Conservation (phyloP, 1,284 basidiomycete species). For the Ceratobasidium theobromae region DNA sequence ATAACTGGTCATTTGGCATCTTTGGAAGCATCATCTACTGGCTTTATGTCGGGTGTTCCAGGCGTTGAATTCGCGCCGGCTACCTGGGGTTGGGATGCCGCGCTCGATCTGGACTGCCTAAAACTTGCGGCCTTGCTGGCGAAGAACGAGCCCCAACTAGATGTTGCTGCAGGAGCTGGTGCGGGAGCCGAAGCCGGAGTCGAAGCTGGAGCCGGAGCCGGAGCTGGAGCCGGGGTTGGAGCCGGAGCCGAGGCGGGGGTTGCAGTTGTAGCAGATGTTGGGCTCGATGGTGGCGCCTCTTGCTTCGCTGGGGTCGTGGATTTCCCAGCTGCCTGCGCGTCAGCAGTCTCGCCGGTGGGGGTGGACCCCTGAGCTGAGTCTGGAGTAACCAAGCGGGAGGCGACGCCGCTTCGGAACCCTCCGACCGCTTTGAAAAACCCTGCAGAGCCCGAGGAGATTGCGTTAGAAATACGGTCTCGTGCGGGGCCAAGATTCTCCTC, state of each 20-base stretch:
- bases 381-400: slow-evolving; percentile 34
- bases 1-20: background rate
- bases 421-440: slow-evolving; percentile 85
- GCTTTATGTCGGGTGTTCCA: slow-evolving; percentile 25
- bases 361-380: background rate
- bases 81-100: background rate
- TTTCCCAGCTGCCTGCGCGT: slow-evolving; percentile 42
- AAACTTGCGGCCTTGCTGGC: slow-evolving; percentile 36
- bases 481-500: slow-evolving; percentile 88
- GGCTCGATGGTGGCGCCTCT: background rate
- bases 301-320: slow-evolving; percentile 40
- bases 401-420: slow-evolving; percentile 62
- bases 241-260: background rate
- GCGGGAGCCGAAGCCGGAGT: slow-evolving; percentile 8
- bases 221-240: background rate
- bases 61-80: background rate
- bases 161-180: slow-evolving; percentile 29
- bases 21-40: background rate
- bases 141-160: slow-evolving; percentile 35
- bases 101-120: slow-evolving; percentile 21
- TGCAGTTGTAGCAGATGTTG: background rate
- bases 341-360: slow-evolving; percentile 13
- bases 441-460: slow-evolving; percentile 71
- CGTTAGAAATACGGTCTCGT: slow-evolving; percentile 78
- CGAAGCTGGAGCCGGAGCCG: slow-evolving; percentile 25